phyloP scores from a whole-genome alignment of 2,329 filamentous ascomycete genomes.

The Fusarium marasasianum region DNA sequence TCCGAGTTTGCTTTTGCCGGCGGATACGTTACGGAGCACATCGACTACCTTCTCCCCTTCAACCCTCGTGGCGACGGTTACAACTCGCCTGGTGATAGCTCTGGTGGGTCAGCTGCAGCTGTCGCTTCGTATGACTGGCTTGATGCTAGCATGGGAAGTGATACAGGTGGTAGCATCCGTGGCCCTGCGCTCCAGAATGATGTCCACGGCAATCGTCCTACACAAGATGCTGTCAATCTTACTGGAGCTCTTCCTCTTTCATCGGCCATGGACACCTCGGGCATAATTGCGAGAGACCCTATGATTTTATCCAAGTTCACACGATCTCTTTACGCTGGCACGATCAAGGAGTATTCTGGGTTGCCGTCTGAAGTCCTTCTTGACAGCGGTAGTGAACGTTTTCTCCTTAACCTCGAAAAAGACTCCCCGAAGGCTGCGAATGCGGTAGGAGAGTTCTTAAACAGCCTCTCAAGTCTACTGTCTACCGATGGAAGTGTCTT shows the following conservation, averaged over 20 bases:
- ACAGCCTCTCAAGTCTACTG: neutral
- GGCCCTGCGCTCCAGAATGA: conserved; percentile 55
- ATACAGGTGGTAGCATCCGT: conserved; percentile 50
- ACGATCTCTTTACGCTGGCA: neutral
- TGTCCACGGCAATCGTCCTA: conserved; percentile 57
- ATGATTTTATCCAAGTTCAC: neutral
- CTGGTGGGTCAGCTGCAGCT: conserved; percentile 51
- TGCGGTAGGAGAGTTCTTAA: neutral
- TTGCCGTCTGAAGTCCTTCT: neutral
- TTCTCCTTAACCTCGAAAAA: neutral
- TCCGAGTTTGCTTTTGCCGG: conserved; percentile 26
- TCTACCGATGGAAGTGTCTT: neutral
- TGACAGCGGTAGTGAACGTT: neutral
- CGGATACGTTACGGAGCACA: neutral
- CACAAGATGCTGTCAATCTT: conserved; percentile 48
- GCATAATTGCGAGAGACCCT: conserved; percentile 3
- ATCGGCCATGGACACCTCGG: conserved; percentile 50
- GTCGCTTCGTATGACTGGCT: conserved; percentile 56
- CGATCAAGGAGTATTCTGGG: neutral
- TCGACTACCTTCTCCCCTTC: conserved; percentile 54
- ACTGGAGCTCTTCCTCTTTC: conserved; percentile 56
- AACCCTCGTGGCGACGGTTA: conserved; percentile 60
- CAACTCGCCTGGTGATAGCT: conserved; percentile 57
- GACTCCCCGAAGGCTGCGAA: neutral
- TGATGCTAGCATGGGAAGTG: conserved; percentile 42